These are phyloP conservation scores for Colletotrichum sp. DNA, from an alignment of 2,329 filamentous ascomycete genomes.

Conservation along the genomic window DNA sequence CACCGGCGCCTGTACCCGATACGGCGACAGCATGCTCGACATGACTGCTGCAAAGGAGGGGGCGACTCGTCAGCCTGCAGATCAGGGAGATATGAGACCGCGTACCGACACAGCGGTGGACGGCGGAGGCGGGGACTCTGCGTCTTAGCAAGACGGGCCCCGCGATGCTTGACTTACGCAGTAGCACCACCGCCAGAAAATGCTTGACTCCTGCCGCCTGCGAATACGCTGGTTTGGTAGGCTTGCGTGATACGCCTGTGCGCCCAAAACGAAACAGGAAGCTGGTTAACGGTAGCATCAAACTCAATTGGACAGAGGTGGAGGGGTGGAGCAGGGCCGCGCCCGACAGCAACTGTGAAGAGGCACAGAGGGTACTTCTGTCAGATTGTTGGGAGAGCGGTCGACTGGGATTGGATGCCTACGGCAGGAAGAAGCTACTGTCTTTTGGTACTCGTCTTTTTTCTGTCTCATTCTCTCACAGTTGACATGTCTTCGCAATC, in stretches of 20 bases:
- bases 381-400: neutral
- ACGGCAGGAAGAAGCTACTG: neutral
- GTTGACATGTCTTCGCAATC: neutral
- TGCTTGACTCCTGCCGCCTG: neutral
- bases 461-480: neutral
- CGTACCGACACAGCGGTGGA: neutral
- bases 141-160: neutral
- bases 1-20: conserved; percentile 10
- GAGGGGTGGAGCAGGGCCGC: neutral
- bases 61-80: conserved; percentile 18
- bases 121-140: neutral
- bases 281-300: neutral
- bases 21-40: neutral
- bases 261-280: conserved; percentile 19
- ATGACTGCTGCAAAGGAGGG: neutral
- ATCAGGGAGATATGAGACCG: conserved; percentile 18
- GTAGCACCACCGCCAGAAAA: neutral
- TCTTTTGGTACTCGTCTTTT: neutral
- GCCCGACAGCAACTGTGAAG: neutral
- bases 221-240: neutral
- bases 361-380: neutral
- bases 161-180: neutral
- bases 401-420: neutral
- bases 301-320: conserved; percentile 4
- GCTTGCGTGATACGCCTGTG: conserved; percentile 2